Conservation (phyloP, 1,139 yeast genomes). For the Petasospora fabianii region DNA sequence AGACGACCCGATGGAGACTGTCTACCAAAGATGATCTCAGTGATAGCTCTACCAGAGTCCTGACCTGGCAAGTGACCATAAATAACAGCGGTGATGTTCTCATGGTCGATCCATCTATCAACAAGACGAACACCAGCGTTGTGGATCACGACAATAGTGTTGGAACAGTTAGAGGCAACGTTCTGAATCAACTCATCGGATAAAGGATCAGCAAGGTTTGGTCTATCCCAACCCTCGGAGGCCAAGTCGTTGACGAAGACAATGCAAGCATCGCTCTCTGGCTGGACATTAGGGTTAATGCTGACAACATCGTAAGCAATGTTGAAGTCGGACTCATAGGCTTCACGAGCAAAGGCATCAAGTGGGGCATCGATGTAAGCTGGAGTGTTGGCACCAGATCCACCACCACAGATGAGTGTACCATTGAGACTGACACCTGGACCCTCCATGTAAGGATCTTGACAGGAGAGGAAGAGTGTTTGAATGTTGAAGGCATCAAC, state of each 20-base stretch:
- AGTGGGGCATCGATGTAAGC: conserved; percentile 51
- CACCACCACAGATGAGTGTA: conserved; percentile 45
- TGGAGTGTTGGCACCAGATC: conserved; percentile 47
- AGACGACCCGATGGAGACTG: conserved; percentile 48
- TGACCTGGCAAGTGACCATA: conserved; percentile 40
- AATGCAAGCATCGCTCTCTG: conserved; percentile 43
- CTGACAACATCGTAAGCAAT: conserved; percentile 38
- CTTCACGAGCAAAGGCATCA: conserved; percentile 37
- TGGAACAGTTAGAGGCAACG: conserved; percentile 44
- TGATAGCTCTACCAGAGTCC: conserved; percentile 10
- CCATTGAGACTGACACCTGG: conserved; percentile 43
- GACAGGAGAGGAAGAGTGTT: conserved; percentile 51
- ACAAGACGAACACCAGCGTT: conserved; percentile 51
- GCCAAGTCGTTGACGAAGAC: conserved; percentile 46
- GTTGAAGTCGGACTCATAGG: conserved; percentile 34
- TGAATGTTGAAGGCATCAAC: conserved; percentile 50
- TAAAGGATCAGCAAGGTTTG: conserved; percentile 36
- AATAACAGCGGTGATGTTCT: conserved; percentile 52
- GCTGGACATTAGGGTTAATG: conserved; percentile 39
- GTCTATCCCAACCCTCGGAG: conserved; percentile 55
- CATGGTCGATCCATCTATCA: conserved; percentile 54
- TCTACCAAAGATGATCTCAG: conserved; percentile 40
- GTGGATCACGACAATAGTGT: conserved; percentile 54
- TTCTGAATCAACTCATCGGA: conserved; percentile 49
- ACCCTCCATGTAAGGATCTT: conserved; percentile 3